These are phyloP conservation scores for Maudiozyma barnettii DNA, from an alignment of 805 yeast genomes.

Conservation along the genomic window DNA sequence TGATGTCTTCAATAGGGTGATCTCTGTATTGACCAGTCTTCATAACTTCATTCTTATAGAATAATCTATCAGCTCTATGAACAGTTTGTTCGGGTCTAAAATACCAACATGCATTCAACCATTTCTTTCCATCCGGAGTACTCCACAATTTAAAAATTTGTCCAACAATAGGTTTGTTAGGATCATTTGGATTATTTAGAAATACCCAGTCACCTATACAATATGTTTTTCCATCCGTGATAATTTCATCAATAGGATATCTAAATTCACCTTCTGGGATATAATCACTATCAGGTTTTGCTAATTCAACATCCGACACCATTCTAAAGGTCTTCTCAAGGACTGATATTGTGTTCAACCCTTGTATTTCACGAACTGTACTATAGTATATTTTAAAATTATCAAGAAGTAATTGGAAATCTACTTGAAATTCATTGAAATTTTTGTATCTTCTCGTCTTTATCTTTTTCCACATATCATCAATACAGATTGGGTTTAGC, in stretches of 20 bases:
- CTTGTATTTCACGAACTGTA: constrained; percentile 38
- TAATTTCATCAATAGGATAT: constrained; percentile 71
- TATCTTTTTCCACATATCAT: constrained; percentile 70
- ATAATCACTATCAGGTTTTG: constrained; percentile 74
- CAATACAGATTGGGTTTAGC: constrained; percentile 53
- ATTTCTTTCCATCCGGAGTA: constrained; percentile 66
- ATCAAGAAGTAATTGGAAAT: constrained; percentile 62
- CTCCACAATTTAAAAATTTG: constrained; percentile 92
- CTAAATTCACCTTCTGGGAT: constrained; percentile 52
- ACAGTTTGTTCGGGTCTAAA: constrained; percentile 97
- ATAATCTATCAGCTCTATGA: constrained; percentile 80
- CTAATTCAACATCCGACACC: constrained; percentile 57
- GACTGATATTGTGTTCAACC: constrained; percentile 49
- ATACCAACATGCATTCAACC: constrained; percentile 96
- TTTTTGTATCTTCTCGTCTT: constrained; percentile 73
- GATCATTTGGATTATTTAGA: constrained; percentile 78
- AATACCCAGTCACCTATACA: constrained; percentile 94
- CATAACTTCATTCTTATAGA: constrained; percentile 89
- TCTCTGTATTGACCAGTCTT: constrained; percentile 96
- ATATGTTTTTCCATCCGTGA: constrained; percentile 61
- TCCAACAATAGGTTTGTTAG: constrained; percentile 82
- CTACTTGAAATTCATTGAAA: constrained; percentile 69
- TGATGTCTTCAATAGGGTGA: constrained; percentile 77
- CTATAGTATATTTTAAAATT: constrained; percentile 63
- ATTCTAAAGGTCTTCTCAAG: constrained; percentile 54